Base-by-base conservation (phyloP, 768 basidiomycete genomes). In the Tephrocybe rancida region DNA sequence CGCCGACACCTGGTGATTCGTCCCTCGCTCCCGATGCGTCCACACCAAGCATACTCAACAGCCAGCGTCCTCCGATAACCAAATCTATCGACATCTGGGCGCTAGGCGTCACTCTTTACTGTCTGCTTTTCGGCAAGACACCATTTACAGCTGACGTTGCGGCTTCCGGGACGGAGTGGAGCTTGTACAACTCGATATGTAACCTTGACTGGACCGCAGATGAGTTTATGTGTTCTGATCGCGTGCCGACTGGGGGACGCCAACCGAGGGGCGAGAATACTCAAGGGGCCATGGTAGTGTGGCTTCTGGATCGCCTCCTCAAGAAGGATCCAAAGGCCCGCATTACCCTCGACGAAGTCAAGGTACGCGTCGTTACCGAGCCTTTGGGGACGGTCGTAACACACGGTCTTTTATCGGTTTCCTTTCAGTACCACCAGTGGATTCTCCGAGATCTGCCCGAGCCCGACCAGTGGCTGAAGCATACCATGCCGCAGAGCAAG, bases 81-180 rank as follows among this genome's bases (percentile, higher is more conserved):
- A 93, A 95, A 67, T 87, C 93, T 3, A 96, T 98, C 66, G 97
- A 99, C 64, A 84, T 99, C 29, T 99, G 97, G 97, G 96, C 97
- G 0, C 81, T 99, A 2, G 97, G 97, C 21, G 90, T 98, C 26
- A 99, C 97, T 2, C 76, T 98, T 4, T 98, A 93, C 71, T 96
- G 95, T 66, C 82, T 98, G 42, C 80, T 98, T 1, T 98, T 96
- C 59, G 97, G 94, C 9, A 76, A 74, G 51, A 83, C 88, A 1
- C 96, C 96, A 1, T 98, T 95, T 70, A 54, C 64, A 19, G 60
- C 72, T 2, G 62, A 65, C 39, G 55, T 72, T 47, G 51, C 62
- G 60, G 61, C 55, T 21, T 61, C 61, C 21, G 61, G 59, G 30
- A 65, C 69, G 30, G 91, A 95, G 70, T 97, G 83, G 67, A 80